Evolutionary conservation across 805 yeast species (phyloP).

Genomic region (Limtongia smithiae): DNA sequence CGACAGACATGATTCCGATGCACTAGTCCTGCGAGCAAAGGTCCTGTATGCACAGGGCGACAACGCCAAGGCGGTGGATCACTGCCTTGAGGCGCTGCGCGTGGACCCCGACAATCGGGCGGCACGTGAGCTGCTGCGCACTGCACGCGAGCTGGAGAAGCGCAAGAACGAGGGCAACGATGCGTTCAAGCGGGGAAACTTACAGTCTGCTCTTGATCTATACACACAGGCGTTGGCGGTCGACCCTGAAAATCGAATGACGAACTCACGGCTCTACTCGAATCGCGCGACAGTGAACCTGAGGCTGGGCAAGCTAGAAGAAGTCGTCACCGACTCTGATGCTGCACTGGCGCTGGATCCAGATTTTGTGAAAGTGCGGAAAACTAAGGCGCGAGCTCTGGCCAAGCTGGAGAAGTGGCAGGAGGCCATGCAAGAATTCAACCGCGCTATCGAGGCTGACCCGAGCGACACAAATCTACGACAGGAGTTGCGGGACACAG

Average conservation of each 20-base stretch:
- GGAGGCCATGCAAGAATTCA: constrained; percentile 40
- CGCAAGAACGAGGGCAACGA: constrained; percentile 58
- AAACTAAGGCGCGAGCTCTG: constrained; percentile 42
- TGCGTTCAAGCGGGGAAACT: constrained; percentile 62
- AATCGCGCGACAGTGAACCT: constrained; percentile 87
- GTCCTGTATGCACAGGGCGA: constrained; percentile 41
- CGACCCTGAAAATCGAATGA: constrained; percentile 54
- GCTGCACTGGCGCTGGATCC: constrained; percentile 64
- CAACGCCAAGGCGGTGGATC: constrained; percentile 38
- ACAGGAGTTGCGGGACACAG: constrained; percentile 42
- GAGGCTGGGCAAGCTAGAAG: constrained; percentile 72
- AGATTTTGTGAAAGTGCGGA: constrained; percentile 59
- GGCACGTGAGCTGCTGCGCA: constrained; percentile 37
- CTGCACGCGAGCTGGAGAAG: constrained; percentile 37
- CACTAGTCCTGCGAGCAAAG: constrained; percentile 40
- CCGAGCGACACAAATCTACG: constrained; percentile 38
- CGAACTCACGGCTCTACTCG: constrained; percentile 52
- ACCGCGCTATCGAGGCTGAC: constrained; percentile 39
- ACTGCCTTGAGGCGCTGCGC: constrained; percentile 42
- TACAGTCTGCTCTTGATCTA: constrained; percentile 58
- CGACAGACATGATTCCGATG: constrained; percentile 40
- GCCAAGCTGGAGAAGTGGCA: constrained; percentile 42
- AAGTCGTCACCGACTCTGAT: constrained; percentile 72
- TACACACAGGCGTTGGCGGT: constrained; percentile 74
- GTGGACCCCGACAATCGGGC: constrained; percentile 41